Conservation (phyloP, 2,329 filamentous ascomycete species). For the Aspergillus sp. region DNA sequence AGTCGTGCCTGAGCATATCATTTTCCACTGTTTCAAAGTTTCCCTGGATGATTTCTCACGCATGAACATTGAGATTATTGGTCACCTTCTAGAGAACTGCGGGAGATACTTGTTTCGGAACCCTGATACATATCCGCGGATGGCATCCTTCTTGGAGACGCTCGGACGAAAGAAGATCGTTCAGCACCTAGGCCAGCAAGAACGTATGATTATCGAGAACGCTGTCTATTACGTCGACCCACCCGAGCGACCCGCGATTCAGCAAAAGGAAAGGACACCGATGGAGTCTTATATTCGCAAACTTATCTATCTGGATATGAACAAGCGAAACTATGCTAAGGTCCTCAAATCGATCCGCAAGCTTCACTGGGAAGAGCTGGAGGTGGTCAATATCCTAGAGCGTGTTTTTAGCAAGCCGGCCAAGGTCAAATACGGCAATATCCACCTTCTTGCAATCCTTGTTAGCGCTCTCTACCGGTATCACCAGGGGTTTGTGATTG, state of each 20-base stretch:
- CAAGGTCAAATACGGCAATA: constrained; percentile 96
- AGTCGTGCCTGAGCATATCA: constrained; percentile 95
- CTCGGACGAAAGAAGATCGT: constrained; percentile 93
- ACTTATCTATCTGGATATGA: constrained; percentile 89
- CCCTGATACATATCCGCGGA: constrained; percentile 86
- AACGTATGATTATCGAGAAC: constrained; percentile 98
- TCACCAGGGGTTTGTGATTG: constrained; percentile 85
- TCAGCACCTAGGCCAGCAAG: constrained; percentile 90
- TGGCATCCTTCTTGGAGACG: constrained; percentile 91
- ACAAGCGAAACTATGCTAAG: constrained; percentile 89
- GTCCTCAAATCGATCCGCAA: constrained; percentile 92
- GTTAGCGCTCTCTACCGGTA: constrained; percentile 87
- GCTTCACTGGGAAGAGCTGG: constrained; percentile 93
- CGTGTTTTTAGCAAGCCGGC: constrained; percentile 95
- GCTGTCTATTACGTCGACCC: constrained; percentile 98
- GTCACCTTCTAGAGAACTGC: constrained; percentile 93
- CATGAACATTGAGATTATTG: constrained; percentile 99
- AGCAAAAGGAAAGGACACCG: constrained; percentile 93
- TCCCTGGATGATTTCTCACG: constrained; percentile 95
- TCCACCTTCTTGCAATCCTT: constrained; percentile 88
- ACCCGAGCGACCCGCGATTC: constrained; percentile 86
- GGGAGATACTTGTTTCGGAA: constrained; percentile 91
- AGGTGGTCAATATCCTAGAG: constrained; percentile 76
- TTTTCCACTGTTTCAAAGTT: constrained; percentile 98
- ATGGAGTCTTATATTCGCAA: constrained; percentile 92